A percentile compares a stretch with the other conserved stretches of the same genome.
Conservation (phyloP, 768 basidiomycete genomes). For the Suillus sp. region DNA sequence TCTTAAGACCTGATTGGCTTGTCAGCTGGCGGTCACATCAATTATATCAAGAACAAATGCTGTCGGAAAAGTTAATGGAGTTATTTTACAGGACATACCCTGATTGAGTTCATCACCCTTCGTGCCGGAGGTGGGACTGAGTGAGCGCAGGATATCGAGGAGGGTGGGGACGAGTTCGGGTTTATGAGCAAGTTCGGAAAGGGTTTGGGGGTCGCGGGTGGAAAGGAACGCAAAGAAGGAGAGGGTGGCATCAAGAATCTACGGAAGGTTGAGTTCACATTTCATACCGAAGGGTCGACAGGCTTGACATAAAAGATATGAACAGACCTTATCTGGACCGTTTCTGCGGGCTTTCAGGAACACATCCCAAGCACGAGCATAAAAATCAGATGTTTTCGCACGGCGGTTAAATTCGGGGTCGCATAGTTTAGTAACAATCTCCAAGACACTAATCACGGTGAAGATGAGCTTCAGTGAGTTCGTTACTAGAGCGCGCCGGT, state of each 20-base stretch:
- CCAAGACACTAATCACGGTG: constrained; percentile 58
- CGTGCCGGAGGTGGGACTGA: constrained; percentile 7
- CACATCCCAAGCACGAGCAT: constrained; percentile 67
- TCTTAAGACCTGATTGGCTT: constrained; percentile 23
- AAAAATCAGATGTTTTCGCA: constrained; percentile 77
- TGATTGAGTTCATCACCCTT: constrained; percentile 4
- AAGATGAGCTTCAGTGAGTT: not conserved
- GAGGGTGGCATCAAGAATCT: constrained; percentile 69
- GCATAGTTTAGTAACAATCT: constrained; percentile 74
- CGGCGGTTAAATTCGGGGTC: constrained; percentile 76
- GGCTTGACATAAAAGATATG: not conserved
- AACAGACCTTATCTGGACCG: constrained; percentile 57
- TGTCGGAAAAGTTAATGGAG: not conserved
- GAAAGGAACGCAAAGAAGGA: constrained; percentile 64
- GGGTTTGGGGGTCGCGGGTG: constrained; percentile 56
- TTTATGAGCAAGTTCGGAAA: constrained; percentile 53
- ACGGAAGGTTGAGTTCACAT: not conserved
- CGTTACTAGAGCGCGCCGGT: not conserved
- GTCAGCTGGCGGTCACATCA: not conserved
- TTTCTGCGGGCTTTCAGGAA: constrained; percentile 61
- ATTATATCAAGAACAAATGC: not conserved
- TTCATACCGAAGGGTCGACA: not conserved
- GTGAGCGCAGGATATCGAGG: constrained; percentile 41
- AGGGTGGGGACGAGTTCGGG: constrained; percentile 43
- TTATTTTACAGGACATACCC: not conserved